phyloP scores from a whole-genome alignment of 2,329 filamentous ascomycete genomes.

The Arachnopeziza araneosa region DNA sequence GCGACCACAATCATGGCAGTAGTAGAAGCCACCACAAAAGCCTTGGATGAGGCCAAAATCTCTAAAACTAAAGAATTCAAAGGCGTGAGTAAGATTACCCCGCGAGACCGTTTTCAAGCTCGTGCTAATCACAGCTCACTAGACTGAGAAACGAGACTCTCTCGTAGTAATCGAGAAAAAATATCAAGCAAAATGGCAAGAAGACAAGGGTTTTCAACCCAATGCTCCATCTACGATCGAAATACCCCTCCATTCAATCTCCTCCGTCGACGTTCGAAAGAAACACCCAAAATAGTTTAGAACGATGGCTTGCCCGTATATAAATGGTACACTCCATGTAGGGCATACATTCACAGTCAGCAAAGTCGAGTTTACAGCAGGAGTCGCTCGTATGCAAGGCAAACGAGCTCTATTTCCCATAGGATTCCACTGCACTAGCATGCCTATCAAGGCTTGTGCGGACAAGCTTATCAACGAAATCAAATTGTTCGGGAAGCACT shows the following conservation, averaged over 20 bases:
- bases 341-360: conserved; percentile 88
- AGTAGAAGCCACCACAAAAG: conserved; percentile 33
- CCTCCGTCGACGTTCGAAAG: conserved; percentile 68
- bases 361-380: conserved; percentile 89
- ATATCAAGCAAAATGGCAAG: conserved; percentile 82
- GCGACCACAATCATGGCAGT: conserved; percentile 39
- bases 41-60: conserved; percentile 46
- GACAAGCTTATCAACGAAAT: conserved; percentile 93
- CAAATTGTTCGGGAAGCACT: conserved; percentile 79
- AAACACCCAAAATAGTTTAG: conserved; percentile 90
- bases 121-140: conserved; percentile 6
- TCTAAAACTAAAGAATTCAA: conserved; percentile 58
- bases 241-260: conserved; percentile 68
- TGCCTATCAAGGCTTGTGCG: conserved; percentile 96
- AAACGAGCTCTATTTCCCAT: conserved; percentile 83
- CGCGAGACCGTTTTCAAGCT: conserved; percentile 17
- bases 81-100: conserved; percentile 43
- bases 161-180: conserved; percentile 83
- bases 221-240: conserved; percentile 77
- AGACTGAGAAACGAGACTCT: conserved; percentile 84
- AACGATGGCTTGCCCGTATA: conserved; percentile 71
- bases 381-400: conserved; percentile 85
- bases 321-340: conserved; percentile 84
- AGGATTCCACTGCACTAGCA: conserved; percentile 93
- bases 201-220: conserved; percentile 73